These are phyloP conservation scores for Cucurbita ficifolia DNA, from an alignment of 306 rosid genomes.

Conservation along the genomic window DNA sequence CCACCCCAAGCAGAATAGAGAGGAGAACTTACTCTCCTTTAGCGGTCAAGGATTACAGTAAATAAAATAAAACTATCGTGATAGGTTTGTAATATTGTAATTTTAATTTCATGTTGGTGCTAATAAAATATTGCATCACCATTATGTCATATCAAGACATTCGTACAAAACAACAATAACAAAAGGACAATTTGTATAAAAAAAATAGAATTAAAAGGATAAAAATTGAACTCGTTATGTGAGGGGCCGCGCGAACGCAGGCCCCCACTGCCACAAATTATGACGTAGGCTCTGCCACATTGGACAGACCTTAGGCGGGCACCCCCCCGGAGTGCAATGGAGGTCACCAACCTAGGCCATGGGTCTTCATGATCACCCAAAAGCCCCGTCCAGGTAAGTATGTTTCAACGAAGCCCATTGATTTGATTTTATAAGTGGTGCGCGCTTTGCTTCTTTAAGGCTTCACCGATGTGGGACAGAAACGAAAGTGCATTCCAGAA, in stretches of 20 bases:
- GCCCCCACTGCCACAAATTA: not conserved
- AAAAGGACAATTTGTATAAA: too few relatives aligned
- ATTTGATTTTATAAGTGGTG: not conserved
- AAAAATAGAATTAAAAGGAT: too few relatives aligned
- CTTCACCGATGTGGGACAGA: not conserved
- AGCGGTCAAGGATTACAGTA: too few relatives aligned
- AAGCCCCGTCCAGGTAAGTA: not conserved
- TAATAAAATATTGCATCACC: too few relatives aligned
- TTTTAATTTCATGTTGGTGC: too few relatives aligned
- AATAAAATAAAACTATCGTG: too few relatives aligned
- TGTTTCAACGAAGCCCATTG: not conserved
- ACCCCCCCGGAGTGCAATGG: not conserved
- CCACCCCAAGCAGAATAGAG: too few relatives aligned
- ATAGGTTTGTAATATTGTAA: too few relatives aligned
- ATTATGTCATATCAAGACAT: too few relatives aligned
- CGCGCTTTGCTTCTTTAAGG: not conserved
- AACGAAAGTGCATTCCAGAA: not conserved
- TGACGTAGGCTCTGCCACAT: not conserved
- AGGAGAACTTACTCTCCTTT: too few relatives aligned
- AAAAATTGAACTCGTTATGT: too few relatives aligned
- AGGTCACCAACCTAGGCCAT: not conserved
- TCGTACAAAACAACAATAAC: too few relatives aligned
- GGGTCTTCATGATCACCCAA: not conserved
- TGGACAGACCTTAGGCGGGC: not conserved
- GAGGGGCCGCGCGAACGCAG: not conserved